Conservation (phyloP, 441 rosid species). For the Populus hybrid region DNA sequence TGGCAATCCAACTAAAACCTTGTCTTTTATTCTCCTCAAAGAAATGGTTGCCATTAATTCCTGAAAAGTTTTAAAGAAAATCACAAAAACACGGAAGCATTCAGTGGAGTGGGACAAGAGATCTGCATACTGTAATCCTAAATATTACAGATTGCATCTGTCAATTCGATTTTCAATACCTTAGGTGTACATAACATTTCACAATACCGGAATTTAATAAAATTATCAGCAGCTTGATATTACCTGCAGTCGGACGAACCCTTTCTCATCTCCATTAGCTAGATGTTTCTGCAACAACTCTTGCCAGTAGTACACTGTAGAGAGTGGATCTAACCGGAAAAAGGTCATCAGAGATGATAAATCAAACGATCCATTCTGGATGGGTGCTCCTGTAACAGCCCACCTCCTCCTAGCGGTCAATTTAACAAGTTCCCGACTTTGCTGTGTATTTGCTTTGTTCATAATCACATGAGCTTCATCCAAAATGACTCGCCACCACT, state of each 20-base stretch:
- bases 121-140: background rate
- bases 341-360: conserved; percentile 80
- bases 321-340: conserved; percentile 41
- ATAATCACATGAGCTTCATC: conserved; percentile 79
- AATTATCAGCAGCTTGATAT: background rate
- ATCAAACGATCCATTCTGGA: conserved; percentile 78
- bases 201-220: background rate
- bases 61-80: conserved; percentile 29
- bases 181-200: background rate
- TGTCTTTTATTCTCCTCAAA: conserved; percentile 80
- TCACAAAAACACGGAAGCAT: background rate
- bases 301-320: conserved; percentile 55
- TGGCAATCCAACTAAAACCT: conserved; percentile 64
- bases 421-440: conserved; percentile 56
- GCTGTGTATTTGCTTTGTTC: conserved; percentile 72
- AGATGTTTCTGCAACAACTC: conserved; percentile 76
- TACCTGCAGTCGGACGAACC: conserved; percentile 76
- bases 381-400: conserved; percentile 93
- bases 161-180: background rate
- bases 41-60: conserved; percentile 69
- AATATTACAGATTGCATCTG: background rate
- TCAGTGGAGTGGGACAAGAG: background rate
- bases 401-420: conserved; percentile 69
- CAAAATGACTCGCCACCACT: conserved; percentile 85
- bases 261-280: conserved; percentile 49